Conservation (phyloP, 768 basidiomycete genomes). For the Heimioporus sp. region DNA sequence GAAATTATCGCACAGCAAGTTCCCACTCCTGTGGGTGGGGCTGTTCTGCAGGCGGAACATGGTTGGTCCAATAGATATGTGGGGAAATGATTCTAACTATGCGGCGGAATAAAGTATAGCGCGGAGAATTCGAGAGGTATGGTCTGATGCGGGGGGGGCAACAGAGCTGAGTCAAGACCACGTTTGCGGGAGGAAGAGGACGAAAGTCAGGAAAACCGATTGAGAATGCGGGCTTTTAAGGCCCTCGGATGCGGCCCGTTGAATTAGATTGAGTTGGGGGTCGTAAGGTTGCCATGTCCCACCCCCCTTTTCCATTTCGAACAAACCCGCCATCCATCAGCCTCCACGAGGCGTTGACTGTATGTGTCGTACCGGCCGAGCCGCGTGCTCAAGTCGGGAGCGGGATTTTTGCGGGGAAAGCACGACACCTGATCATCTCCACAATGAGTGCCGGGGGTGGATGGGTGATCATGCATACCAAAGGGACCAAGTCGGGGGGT, state of each 20-base stretch:
- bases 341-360: slow-evolving; percentile 22
- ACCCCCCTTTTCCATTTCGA: slow-evolving; percentile 20
- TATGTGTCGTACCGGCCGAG: slow-evolving; percentile 3
- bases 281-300: slow-evolving; percentile 12
- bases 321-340: slow-evolving; percentile 19
- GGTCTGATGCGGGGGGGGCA: background rate
- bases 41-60: slow-evolving; percentile 11
- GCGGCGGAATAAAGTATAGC: background rate
- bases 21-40: slow-evolving; percentile 16
- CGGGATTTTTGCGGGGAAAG: slow-evolving; percentile 6
- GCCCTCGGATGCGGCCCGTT: background rate
- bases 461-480: background rate
- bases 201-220: background rate
- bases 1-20: slow-evolving; percentile 15
- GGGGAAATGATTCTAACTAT: background rate
- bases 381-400: slow-evolving; percentile 1
- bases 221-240: slow-evolving; percentile 8
- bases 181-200: background rate
- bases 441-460: background rate
- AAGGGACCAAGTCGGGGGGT: background rate
- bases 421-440: background rate
- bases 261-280: slow-evolving; percentile 8
- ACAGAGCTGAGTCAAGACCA: background rate
- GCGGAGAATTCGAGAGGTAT: background rate
- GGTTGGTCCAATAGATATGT: background rate